Evolutionary conservation across 208 protist genomes (phyloP).

Genomic region (Endotrypanum monterogeii): DNA sequence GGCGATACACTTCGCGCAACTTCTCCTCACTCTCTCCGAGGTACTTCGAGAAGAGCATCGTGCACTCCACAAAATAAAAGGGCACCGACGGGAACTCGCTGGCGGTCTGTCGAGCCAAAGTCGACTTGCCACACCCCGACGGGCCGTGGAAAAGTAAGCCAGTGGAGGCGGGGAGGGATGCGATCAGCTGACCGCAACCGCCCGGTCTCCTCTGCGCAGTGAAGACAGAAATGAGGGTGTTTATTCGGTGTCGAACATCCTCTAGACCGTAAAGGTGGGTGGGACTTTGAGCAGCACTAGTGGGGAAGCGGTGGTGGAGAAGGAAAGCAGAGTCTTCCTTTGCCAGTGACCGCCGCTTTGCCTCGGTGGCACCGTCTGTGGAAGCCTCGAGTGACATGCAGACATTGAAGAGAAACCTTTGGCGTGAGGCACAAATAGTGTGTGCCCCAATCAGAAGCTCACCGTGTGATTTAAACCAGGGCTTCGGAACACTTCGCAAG

Average conservation of each 20-base stretch:
- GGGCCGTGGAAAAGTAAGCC: constrained; percentile 85
- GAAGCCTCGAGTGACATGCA: constrained; percentile 28
- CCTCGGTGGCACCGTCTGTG: neutral
- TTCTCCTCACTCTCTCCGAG: constrained; percentile 90
- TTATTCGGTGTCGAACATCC: constrained; percentile 34
- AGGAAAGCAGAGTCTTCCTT: constrained; percentile 13
- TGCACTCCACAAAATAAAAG: constrained; percentile 77
- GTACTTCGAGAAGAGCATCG: constrained; percentile 86
- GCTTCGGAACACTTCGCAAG: constrained; percentile 20
- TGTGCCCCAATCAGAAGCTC: constrained; percentile 12
- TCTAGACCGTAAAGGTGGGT: constrained; percentile 60
- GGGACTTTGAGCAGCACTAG: neutral
- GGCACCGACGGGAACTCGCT: constrained; percentile 37
- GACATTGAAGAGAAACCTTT: constrained; percentile 34
- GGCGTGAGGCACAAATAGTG: constrained; percentile 24
- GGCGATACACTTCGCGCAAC: constrained; percentile 75
- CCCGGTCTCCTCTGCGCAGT: constrained; percentile 4
- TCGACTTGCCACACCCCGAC: constrained; percentile 82
- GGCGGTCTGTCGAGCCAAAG: constrained; percentile 45
- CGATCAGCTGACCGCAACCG: constrained; percentile 30
- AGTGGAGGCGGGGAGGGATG: constrained; percentile 51
- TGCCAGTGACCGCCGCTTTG: constrained; percentile 1
- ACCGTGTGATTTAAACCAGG: constrained; percentile 9
- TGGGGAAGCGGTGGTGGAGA: constrained; percentile 16
- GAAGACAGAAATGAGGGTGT: constrained; percentile 47